These are phyloP conservation scores for Termitomyces eurrhizus DNA, from an alignment of 768 basidiomycete species.

Conservation along the genomic window DNA sequence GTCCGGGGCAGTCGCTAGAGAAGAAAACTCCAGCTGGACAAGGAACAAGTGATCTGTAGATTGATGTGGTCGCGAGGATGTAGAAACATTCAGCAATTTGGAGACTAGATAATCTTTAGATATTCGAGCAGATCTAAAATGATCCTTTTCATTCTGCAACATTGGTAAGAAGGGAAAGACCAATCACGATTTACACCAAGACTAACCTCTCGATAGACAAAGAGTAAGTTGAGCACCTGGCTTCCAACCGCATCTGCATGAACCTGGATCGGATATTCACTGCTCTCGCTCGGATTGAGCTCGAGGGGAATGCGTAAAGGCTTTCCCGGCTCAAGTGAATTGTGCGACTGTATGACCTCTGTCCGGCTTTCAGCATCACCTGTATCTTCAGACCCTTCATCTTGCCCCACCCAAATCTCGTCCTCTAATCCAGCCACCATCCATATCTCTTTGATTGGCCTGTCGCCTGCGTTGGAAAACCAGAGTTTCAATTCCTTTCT, in stretches of 20 bases:
- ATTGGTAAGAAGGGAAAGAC: background rate
- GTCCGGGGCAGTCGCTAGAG: conserved; percentile 34
- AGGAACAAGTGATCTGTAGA: conserved; percentile 46
- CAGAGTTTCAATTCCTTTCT: conserved; percentile 47
- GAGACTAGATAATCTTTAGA: conserved; percentile 55
- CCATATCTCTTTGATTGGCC: conserved; percentile 67
- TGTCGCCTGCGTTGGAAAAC: conserved; percentile 65
- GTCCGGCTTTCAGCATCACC: conserved; percentile 7
- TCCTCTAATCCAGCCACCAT: conserved; percentile 57
- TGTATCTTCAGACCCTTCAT: conserved; percentile 9
- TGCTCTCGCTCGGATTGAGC: conserved; percentile 45
- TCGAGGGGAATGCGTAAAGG: conserved; percentile 45
- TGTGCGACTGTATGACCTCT: conserved; percentile 44
- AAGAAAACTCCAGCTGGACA: conserved; percentile 54
- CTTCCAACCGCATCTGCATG: conserved; percentile 47
- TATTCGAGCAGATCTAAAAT: conserved; percentile 58
- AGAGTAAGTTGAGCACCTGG: conserved; percentile 54
- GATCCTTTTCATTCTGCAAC: conserved; percentile 39
- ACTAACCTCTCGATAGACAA: conserved; percentile 60
- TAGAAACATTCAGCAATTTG: conserved; percentile 52
- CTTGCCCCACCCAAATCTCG: conserved; percentile 51
- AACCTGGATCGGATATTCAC: conserved; percentile 49
- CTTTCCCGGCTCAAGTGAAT: conserved; percentile 44
- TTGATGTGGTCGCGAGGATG: conserved; percentile 46
- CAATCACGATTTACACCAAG: background rate